These are phyloP conservation scores for Trametopsis cervina DNA, from an alignment of 768 basidiomycete species.

Conservation along the genomic window DNA sequence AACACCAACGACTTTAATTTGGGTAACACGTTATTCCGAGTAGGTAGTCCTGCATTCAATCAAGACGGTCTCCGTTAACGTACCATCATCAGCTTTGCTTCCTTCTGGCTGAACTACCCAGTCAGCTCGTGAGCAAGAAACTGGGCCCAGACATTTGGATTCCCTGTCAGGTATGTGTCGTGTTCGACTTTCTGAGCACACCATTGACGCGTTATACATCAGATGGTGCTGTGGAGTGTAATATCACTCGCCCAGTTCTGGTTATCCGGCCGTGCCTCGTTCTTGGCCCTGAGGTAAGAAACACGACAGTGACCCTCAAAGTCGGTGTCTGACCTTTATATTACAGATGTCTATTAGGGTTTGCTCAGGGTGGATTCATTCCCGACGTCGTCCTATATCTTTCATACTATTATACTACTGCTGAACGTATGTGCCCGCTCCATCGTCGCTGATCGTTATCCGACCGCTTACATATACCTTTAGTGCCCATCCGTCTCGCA, in stretches of 20 bases:
- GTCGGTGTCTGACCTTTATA: neutral
- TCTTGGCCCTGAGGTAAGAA: conserved; percentile 43
- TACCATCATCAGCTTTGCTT: conserved; percentile 17
- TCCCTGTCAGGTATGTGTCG: conserved; percentile 39
- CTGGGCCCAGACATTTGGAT: conserved; percentile 66
- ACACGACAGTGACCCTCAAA: neutral
- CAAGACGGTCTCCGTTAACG: neutral
- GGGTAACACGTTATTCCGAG: conserved; percentile 51
- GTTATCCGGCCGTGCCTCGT: conserved; percentile 44
- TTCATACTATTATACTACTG: conserved; percentile 57
- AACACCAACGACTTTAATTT: conserved; percentile 61
- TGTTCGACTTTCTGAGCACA: neutral
- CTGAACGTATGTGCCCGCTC: conserved; percentile 34
- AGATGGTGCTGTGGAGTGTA: conserved; percentile 53
- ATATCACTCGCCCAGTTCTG: conserved; percentile 55
- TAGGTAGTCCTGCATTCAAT: conserved; percentile 21
- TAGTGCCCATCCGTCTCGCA: conserved; percentile 60
- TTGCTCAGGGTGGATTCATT: conserved; percentile 60
- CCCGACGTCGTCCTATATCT: conserved; percentile 60
- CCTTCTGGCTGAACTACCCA: conserved; percentile 48
- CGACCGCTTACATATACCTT: neutral
- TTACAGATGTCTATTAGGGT: conserved; percentile 44
- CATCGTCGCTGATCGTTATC: neutral
- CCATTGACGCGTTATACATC: neutral
- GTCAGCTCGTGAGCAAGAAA: conserved; percentile 60